Conservation (phyloP, 2,329 filamentous ascomycete species). For the Pyrenophora seminiperda region DNA sequence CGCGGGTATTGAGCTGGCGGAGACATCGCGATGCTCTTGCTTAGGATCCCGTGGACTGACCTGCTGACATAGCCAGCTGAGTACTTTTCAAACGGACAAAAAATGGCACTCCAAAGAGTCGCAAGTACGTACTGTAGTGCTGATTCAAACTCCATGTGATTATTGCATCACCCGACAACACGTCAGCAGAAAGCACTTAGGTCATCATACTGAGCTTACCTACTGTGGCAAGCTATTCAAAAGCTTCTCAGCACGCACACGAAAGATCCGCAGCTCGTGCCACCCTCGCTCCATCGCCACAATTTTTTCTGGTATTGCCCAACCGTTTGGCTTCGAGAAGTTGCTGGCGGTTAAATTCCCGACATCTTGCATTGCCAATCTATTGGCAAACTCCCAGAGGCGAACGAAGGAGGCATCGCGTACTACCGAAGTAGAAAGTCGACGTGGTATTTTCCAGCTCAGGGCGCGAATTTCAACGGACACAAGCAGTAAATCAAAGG, state of each 20-base stretch:
- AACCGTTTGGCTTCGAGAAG: background rate
- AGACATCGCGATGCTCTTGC: constrained; percentile 26
- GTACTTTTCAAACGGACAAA: constrained; percentile 14
- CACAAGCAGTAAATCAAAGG: background rate
- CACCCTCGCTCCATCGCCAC: constrained; percentile 8
- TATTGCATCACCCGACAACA: background rate
- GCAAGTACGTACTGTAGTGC: background rate
- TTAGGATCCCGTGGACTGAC: constrained; percentile 21
- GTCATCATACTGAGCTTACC: constrained; percentile 25
- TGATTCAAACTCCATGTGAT: constrained; percentile 1
- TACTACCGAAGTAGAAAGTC: constrained; percentile 8
- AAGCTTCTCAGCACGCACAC: constrained; percentile 15
- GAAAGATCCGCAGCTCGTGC: constrained; percentile 18
- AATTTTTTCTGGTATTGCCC: constrained; percentile 10
- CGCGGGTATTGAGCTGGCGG: constrained; percentile 25
- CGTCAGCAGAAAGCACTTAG: constrained; percentile 16
- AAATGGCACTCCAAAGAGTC: background rate
- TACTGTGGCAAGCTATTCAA: constrained; percentile 24
- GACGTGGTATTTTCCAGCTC: constrained; percentile 6
- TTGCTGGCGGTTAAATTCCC: constrained; percentile 1
- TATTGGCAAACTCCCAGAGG: background rate
- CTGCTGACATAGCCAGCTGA: constrained; percentile 34
- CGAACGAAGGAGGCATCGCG: constrained; percentile 12
- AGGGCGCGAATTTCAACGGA: background rate
- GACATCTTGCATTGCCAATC: background rate